Percentiles rank a stretch among this genome's conserved stretches.
Conservation (phyloP, 495 filamentous ascomycete species). For the Xylaria cubensis region DNA sequence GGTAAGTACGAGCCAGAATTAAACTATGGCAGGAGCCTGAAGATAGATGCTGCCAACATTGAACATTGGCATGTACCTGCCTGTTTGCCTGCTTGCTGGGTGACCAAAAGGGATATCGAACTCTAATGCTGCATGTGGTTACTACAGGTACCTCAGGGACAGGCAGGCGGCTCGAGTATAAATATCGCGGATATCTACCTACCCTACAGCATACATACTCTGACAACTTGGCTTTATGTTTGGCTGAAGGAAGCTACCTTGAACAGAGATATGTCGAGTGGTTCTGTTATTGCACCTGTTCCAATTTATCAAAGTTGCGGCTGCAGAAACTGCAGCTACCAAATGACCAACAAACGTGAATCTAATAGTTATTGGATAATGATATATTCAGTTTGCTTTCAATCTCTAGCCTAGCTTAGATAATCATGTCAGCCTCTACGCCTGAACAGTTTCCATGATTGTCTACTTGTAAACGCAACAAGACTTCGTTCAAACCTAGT, state of each 20-base stretch:
- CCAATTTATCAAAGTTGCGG: not conserved
- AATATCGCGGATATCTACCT: not conserved
- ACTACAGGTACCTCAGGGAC: not conserved
- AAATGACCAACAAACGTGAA: not conserved
- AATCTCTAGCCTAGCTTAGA: not conserved
- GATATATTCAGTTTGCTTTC: conserved; percentile 7
- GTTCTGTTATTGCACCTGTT: not conserved
- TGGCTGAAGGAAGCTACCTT: not conserved
- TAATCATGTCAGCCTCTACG: not conserved
- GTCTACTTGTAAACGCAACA: not conserved
- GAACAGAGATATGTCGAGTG: not conserved
- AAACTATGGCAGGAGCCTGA: not conserved
- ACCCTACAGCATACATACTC: not conserved
- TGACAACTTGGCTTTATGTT: not conserved
- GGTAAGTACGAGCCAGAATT: not conserved
- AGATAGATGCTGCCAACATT: not conserved
- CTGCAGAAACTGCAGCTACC: not conserved
- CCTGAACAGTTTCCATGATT: not conserved
- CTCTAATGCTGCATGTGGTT: not conserved
- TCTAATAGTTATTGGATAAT: not conserved
- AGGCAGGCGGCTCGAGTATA: not conserved
- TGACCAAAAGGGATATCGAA: not conserved
- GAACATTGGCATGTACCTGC: not conserved
- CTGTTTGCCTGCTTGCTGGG: not conserved
- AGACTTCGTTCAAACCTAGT: not conserved